Percentiles rank a stretch among this genome's conserved stretches.
Evolutionary conservation across 139 green algal genomes (phyloP).

Genomic region (Closterium sp.): DNA sequence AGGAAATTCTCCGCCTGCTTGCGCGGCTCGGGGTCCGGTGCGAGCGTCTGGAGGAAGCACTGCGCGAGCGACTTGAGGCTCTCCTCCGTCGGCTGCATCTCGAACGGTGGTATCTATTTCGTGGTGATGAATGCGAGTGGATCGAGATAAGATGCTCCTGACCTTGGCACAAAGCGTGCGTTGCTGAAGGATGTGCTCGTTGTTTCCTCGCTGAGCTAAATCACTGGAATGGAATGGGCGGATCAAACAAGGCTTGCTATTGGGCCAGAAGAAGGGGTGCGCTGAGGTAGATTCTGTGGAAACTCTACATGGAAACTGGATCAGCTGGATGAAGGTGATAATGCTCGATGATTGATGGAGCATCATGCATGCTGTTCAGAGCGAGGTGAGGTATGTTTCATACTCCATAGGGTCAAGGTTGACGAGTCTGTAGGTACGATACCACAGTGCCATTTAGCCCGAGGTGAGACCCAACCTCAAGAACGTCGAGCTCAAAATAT

Average conservation of each 20-base stretch:
- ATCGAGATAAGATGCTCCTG: background rate
- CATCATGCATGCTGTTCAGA: too few relatives aligned
- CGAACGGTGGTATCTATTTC: background rate
- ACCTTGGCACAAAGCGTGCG: background rate
- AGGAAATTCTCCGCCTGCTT: constrained; percentile 78
- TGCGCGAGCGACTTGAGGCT: constrained; percentile 15
- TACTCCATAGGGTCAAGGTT: too few relatives aligned
- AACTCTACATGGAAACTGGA: background rate
- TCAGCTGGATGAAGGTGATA: too few relatives aligned
- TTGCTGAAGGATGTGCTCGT: background rate
- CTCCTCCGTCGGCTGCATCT: constrained; percentile 31
- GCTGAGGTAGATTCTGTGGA: background rate
- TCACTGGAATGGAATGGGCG: background rate
- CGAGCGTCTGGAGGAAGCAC: constrained; percentile 63
- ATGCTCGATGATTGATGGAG: too few relatives aligned
- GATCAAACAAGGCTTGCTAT: background rate
- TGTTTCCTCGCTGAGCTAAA: too few relatives aligned
- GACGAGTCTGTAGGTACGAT: too few relatives aligned
- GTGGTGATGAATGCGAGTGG: background rate
- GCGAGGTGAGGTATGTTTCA: too few relatives aligned
- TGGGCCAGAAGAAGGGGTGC: background rate
- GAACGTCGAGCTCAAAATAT: too few relatives aligned
- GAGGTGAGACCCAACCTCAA: too few relatives aligned
- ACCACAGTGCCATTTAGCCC: too few relatives aligned
- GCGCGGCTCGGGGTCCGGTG: constrained; percentile 65